Percentiles rank a stretch among this genome's conserved stretches.
phyloP scores from a whole-genome alignment of 805 yeast species.

The Saccharomyces cerevisiae region DNA sequence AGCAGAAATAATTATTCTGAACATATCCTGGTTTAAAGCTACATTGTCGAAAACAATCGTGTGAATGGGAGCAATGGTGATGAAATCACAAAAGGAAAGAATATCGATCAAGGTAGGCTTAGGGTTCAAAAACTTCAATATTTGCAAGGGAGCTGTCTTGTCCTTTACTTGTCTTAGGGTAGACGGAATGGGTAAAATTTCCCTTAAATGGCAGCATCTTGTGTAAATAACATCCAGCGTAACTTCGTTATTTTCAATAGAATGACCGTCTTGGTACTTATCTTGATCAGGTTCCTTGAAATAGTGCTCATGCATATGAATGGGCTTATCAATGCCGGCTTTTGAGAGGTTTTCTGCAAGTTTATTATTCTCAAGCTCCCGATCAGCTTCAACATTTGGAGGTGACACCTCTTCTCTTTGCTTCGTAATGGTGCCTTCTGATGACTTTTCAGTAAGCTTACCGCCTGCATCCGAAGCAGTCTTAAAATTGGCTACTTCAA shows the following conservation, averaged over 20 bases:
- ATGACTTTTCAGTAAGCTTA: not conserved
- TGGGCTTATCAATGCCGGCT: slow-evolving; percentile 62
- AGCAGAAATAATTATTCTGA: slow-evolving; percentile 62
- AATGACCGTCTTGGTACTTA: slow-evolving; percentile 9
- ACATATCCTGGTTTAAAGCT: slow-evolving; percentile 63
- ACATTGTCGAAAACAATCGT: slow-evolving; percentile 75
- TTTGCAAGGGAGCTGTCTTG: slow-evolving; percentile 63
- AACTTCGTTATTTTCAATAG: slow-evolving; percentile 18
- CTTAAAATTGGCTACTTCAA: slow-evolving; percentile 48
- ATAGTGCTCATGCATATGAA: slow-evolving; percentile 53
- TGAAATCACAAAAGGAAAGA: slow-evolving; percentile 78
- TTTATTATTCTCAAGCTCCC: not conserved
- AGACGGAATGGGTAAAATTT: slow-evolving; percentile 85
- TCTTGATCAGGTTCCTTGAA: slow-evolving; percentile 31
- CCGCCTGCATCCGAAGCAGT: not conserved
- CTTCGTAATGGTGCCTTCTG: not conserved
- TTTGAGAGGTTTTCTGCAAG: slow-evolving; percentile 3
- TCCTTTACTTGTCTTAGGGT: slow-evolving; percentile 74
- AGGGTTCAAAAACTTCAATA: slow-evolving; percentile 69
- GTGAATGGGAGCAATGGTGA: slow-evolving; percentile 73
- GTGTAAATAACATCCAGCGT: slow-evolving; percentile 67
- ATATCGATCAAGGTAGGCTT: slow-evolving; percentile 83
- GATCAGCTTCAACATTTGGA: not conserved
- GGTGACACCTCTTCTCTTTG: not conserved
- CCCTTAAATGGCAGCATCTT: slow-evolving; percentile 85